Conservation (phyloP, 2,329 filamentous ascomycete species). For the Graphilbum ipis-grandicollis region DNA sequence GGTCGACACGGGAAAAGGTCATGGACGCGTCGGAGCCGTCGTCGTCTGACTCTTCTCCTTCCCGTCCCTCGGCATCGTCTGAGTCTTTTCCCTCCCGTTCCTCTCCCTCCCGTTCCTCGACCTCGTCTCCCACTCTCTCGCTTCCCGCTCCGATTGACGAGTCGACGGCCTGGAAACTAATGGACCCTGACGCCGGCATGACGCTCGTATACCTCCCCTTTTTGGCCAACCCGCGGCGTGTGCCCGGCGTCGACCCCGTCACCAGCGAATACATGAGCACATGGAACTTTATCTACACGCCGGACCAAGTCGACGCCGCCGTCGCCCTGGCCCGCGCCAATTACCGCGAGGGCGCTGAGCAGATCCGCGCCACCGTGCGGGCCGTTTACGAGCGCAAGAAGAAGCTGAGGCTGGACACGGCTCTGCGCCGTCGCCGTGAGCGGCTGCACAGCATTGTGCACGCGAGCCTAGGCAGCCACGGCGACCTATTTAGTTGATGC, state of each 20-base stretch:
- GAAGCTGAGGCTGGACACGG: constrained; percentile 37
- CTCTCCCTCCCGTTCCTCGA: too few species aligned
- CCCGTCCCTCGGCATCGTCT: too few species aligned
- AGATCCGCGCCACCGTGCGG: constrained; percentile 60
- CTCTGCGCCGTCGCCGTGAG: constrained; percentile 16
- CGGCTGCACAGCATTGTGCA: constrained; percentile 28
- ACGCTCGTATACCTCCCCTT: constrained; percentile 84
- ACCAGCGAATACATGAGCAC: constrained; percentile 78
- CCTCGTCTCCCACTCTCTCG: too few species aligned
- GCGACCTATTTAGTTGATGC: constrained; percentile 52
- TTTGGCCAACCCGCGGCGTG: constrained; percentile 55
- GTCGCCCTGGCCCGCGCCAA: constrained; percentile 72
- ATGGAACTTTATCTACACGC: constrained; percentile 96
- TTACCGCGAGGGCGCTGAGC: constrained; percentile 64
- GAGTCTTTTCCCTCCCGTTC: too few species aligned
- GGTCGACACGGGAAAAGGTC: constrained; percentile 58
- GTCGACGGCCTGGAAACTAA: constrained; percentile 50
- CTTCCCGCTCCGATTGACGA: constrained; percentile 31
- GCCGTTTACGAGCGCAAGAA: constrained; percentile 85
- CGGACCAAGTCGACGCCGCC: constrained; percentile 74
- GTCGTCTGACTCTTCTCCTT: too few species aligned
- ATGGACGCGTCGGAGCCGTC: constrained; percentile 13
- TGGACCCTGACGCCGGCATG: constrained; percentile 65
- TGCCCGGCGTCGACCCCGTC: constrained; percentile 67
- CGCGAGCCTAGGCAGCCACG: constrained; percentile 34